phyloP scores from a whole-genome alignment of 495 filamentous ascomycete species.

The Talaromyces liani region DNA sequence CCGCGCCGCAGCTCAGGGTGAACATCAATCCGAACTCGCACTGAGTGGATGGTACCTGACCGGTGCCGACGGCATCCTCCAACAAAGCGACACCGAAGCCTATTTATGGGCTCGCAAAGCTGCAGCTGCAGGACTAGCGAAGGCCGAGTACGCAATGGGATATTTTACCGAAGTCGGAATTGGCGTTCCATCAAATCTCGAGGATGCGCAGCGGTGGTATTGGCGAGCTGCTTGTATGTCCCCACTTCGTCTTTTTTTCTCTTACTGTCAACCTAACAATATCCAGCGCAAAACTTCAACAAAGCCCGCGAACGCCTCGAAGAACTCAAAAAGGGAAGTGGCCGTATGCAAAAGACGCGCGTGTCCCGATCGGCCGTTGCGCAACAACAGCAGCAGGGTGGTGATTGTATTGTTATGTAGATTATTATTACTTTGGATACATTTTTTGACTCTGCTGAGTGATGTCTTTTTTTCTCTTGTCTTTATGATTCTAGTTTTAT shows the following conservation, averaged over 20 bases:
- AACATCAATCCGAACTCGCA: constrained; percentile 89
- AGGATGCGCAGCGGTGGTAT: constrained; percentile 98
- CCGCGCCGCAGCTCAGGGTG: constrained; percentile 82
- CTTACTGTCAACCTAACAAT: neutral
- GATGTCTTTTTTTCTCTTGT: neutral
- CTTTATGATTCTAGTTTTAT: neutral
- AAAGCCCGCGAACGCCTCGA: constrained; percentile 89
- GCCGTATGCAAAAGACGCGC: constrained; percentile 64
- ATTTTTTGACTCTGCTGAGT: neutral
- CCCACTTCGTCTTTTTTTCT: constrained; percentile 13
- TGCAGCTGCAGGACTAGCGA: constrained; percentile 71
- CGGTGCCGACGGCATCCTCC: constrained; percentile 76
- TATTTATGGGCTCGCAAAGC: constrained; percentile 97
- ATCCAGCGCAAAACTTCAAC: constrained; percentile 79
- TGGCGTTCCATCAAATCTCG: constrained; percentile 73
- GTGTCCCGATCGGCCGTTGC: constrained; percentile 76
- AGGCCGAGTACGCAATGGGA: constrained; percentile 96
- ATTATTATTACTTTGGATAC: neutral
- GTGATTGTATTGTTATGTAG: constrained; percentile 80
- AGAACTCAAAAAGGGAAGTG: constrained; percentile 75
- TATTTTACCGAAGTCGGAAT: constrained; percentile 97
- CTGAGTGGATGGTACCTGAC: constrained; percentile 96
- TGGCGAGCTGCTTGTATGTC: constrained; percentile 92
- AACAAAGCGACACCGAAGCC: constrained; percentile 91
- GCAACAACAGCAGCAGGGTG: constrained; percentile 72